phyloP scores from a whole-genome alignment of 148 eudicot genomes.

The Pouteria glomerata region DNA sequence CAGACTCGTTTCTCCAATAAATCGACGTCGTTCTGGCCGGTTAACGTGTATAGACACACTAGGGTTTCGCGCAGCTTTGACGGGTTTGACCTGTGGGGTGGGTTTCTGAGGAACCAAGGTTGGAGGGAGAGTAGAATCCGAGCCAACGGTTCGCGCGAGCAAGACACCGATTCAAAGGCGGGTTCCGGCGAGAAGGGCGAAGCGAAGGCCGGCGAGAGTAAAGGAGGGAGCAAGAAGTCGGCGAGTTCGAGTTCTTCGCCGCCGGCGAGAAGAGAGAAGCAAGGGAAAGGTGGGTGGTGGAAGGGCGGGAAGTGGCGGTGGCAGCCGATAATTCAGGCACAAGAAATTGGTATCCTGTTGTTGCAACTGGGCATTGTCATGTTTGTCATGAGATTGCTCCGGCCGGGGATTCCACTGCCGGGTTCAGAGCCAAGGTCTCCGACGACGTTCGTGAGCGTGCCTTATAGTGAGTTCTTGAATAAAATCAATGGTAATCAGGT shows the following conservation, averaged over 20 bases:
- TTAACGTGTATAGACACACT: slow-evolving; percentile 23
- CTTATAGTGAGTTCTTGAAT: slow-evolving; percentile 81
- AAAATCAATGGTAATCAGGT: slow-evolving; percentile 67
- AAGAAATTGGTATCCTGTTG: slow-evolving; percentile 64
- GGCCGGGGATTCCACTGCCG: slow-evolving; percentile 73
- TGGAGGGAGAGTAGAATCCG: slow-evolving; percentile 21
- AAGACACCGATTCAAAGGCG: slow-evolving; percentile 42
- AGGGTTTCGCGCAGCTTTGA: slow-evolving; percentile 30
- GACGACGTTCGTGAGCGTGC: slow-evolving; percentile 61
- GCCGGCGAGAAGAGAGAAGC: slow-evolving; percentile 48
- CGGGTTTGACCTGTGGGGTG: slow-evolving; percentile 18
- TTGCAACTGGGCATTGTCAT: slow-evolving; percentile 75
- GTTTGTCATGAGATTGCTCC: slow-evolving; percentile 66
- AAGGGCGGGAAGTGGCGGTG: slow-evolving; percentile 59
- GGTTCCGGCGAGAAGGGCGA: slow-evolving; percentile 29
- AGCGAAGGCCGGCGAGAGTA: slow-evolving; percentile 28
- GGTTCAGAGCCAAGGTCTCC: slow-evolving; percentile 64
- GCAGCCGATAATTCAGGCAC: slow-evolving; percentile 80
- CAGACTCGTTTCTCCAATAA: neutral
- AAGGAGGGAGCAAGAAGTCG: slow-evolving; percentile 26
- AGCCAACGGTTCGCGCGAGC: slow-evolving; percentile 57
- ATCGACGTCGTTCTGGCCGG: slow-evolving; percentile 21
- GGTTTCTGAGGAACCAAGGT: slow-evolving; percentile 17
- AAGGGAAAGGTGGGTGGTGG: slow-evolving; percentile 44
- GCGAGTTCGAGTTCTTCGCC: slow-evolving; percentile 24